Evolutionary conservation across 805 yeast species (phyloP).

Genomic region (Ogataea nonfermentans): DNA sequence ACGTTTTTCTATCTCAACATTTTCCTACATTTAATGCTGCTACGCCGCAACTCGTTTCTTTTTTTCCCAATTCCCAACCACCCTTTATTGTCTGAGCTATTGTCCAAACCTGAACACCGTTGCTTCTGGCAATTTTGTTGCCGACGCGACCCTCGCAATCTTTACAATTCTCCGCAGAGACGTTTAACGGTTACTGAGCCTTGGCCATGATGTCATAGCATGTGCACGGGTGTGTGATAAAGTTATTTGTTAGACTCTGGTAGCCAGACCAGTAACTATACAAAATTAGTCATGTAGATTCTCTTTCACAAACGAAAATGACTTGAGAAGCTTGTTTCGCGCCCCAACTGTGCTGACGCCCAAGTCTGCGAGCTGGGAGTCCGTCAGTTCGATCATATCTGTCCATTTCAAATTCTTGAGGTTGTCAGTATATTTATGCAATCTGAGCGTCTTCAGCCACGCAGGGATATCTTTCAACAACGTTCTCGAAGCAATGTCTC

Average conservation of each 20-base stretch:
- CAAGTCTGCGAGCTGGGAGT: conserved; percentile 62
- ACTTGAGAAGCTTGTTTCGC: conserved; percentile 86
- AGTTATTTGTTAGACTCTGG: conserved; percentile 3
- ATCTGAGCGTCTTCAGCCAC: conserved; percentile 85
- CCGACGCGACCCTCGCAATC: neutral
- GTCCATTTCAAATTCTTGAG: conserved; percentile 75
- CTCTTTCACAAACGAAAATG: conserved; percentile 79
- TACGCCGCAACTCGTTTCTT: conserved; percentile 1
- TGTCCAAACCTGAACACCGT: neutral
- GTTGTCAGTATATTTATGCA: conserved; percentile 91
- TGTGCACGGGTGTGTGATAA: conserved; percentile 7
- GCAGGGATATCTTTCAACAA: conserved; percentile 77
- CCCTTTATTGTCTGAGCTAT: neutral
- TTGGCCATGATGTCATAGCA: too few species aligned
- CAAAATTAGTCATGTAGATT: conserved; percentile 28
- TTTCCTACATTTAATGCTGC: neutral
- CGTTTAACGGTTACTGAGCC: conserved; percentile 1
- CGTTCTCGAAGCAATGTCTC: conserved; percentile 50
- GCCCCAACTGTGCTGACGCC: conserved; percentile 98
- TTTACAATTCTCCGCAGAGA: neutral
- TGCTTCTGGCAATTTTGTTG: conserved; percentile 1
- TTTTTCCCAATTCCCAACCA: neutral
- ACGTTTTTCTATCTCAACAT: conserved; percentile 3
- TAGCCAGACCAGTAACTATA: conserved; percentile 13
- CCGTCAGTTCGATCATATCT: conserved; percentile 68